Evolutionary conservation across 1,284 basidiomycete species (phyloP).

Genomic region (Tausonia pullulans): DNA sequence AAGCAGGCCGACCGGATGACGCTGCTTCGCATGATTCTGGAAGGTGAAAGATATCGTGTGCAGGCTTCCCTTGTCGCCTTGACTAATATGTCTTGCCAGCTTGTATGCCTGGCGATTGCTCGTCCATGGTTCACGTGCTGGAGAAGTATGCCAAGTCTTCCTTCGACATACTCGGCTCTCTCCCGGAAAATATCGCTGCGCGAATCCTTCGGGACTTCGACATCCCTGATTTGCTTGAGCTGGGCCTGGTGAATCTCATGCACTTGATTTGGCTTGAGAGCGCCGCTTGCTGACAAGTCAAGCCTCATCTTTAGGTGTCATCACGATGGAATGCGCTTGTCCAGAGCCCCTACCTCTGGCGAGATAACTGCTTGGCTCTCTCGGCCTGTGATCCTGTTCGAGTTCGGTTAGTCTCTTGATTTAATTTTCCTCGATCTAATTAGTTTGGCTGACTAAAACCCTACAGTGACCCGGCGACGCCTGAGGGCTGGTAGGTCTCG

Average conservation of each 20-base stretch:
- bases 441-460: too few species aligned
- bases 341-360: conserved; percentile 63
- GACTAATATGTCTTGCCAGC: conserved; percentile 17
- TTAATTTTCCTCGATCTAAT: too few species aligned
- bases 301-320: conserved; percentile 46
- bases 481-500: conserved; percentile 55
- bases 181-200: conserved; percentile 56
- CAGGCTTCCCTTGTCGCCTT: neutral
- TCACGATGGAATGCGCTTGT: conserved; percentile 61
- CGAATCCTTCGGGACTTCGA: conserved; percentile 54
- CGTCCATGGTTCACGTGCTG: conserved; percentile 60
- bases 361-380: conserved; percentile 58
- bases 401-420: too few species aligned
- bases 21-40: conserved; percentile 22
- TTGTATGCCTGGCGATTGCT: conserved; percentile 28
- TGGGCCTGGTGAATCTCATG: conserved; percentile 37
- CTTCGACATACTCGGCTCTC: conserved; percentile 63
- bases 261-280: conserved; percentile 32
- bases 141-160: conserved; percentile 69
- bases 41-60: conserved; percentile 20
- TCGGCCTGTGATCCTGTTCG: conserved; percentile 63
- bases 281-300: conserved; percentile 12
- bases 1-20: conserved; percentile 21
- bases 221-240: conserved; percentile 51
- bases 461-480: conserved; percentile 46